These are phyloP conservation scores for Chrysoporthe deuterocubensis DNA, from an alignment of 2,329 filamentous ascomycete species.

Conservation along the genomic window DNA sequence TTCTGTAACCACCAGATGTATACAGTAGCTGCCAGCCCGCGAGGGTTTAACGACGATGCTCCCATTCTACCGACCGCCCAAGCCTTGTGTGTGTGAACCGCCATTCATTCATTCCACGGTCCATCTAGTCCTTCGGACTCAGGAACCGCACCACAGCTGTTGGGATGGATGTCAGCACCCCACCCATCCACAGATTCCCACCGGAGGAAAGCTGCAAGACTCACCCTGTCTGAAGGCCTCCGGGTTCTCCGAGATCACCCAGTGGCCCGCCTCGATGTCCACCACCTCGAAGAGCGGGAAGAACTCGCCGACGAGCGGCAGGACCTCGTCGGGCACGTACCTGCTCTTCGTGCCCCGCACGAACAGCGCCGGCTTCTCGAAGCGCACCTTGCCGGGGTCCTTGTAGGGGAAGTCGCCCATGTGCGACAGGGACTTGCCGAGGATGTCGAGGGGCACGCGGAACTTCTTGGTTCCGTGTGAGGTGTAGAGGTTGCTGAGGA, in stretches of 20 bases:
- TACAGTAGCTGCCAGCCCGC: constrained; percentile 12
- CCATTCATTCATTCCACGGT: background rate
- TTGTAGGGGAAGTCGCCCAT: constrained; percentile 90
- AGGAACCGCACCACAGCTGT: constrained; percentile 42
- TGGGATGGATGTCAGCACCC: constrained; percentile 12
- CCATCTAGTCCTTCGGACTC: constrained; percentile 37
- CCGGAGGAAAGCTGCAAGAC: constrained; percentile 32
- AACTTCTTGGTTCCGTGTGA: constrained; percentile 65
- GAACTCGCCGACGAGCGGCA: constrained; percentile 80
- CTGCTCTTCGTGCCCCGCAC: constrained; percentile 76
- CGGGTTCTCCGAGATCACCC: constrained; percentile 88
- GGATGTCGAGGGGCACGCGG: constrained; percentile 74
- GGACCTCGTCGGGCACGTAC: constrained; percentile 79
- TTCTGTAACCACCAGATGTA: constrained; percentile 7
- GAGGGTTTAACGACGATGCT: constrained; percentile 11
- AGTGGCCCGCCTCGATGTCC: constrained; percentile 81
- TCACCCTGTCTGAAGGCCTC: constrained; percentile 75
- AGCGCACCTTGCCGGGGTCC: constrained; percentile 69
- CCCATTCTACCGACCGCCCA: constrained; percentile 9
- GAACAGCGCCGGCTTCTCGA: constrained; percentile 79
- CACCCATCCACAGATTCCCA: background rate
- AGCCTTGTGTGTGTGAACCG: background rate
- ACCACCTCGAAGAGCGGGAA: constrained; percentile 77
- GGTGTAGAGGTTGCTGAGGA: constrained; percentile 81
- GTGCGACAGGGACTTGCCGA: constrained; percentile 70